A percentile compares a stretch with the other conserved stretches of the same genome.
These are phyloP conservation scores for Plasmodium adleri DNA, from an alignment of 169 alveolate genomes.

Conservation along the genomic window DNA sequence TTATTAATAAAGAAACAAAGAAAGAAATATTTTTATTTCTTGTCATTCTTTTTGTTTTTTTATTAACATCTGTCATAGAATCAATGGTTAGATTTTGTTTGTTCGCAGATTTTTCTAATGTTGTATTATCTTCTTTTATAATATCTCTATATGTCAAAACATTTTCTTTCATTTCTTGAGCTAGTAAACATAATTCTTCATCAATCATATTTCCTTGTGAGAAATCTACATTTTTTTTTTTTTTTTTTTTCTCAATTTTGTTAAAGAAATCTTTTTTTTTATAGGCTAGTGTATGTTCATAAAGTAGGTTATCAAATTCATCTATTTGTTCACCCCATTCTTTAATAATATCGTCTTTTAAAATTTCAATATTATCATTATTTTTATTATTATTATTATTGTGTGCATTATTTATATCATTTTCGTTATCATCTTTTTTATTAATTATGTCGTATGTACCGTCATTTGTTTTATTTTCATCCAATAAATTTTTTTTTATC, in stretches of 20 bases:
- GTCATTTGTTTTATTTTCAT: no score
- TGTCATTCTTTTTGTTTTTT: conserved; percentile 37
- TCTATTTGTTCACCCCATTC: conserved; percentile 75
- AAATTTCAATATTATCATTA: conserved; percentile 2
- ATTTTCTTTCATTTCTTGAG: conserved; percentile 77
- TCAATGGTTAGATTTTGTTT: conserved; percentile 32
- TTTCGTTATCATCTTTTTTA: no score
- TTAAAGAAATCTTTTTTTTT: conserved; percentile 31
- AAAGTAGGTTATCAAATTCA: conserved; percentile 45
- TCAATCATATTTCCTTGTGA: conserved; percentile 30
- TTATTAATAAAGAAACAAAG: conserved; percentile 49
- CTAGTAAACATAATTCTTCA: conserved; percentile 71
- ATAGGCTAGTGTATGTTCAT: conserved; percentile 47
- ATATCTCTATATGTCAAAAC: conserved; percentile 55
- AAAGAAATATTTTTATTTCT: conserved; percentile 40
- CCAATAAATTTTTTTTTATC: no score
- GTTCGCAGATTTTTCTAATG: conserved; percentile 35
- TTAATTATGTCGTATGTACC: no score
- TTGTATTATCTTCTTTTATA: conserved; percentile 21
- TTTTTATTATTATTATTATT: no score
- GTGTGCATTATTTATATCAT: no score
- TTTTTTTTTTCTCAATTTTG: conserved; percentile 18
- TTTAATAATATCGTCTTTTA: conserved; percentile 38
- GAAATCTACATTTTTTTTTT: conserved; percentile 19
- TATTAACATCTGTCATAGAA: conserved; percentile 34